A percentile compares a stretch with the other conserved stretches of the same genome.
phyloP scores from a whole-genome alignment of 495 filamentous ascomycete species.

The Hypoxylon rickii region DNA sequence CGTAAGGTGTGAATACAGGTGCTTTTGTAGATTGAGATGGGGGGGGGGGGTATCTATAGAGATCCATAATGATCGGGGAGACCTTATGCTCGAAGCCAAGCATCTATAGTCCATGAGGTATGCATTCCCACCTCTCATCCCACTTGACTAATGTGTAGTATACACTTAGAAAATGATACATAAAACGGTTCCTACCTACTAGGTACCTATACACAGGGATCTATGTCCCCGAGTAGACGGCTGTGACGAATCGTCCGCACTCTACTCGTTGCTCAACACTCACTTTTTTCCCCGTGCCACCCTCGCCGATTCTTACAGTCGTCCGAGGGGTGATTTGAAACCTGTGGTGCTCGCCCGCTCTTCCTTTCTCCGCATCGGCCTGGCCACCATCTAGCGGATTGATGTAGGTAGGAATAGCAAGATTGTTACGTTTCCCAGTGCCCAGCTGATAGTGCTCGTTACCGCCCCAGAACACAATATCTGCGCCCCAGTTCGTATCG shows the following conservation, averaged over 20 bases:
- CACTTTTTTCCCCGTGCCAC: constrained; percentile 66
- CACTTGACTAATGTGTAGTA: constrained; percentile 10
- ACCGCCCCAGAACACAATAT: constrained; percentile 90
- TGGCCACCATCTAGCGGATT: constrained; percentile 66
- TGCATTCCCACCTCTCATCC: constrained; percentile 2
- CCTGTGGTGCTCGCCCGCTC: constrained; percentile 67
- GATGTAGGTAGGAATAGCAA: constrained; percentile 74
- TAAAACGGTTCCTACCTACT: neutral
- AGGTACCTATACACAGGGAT: neutral
- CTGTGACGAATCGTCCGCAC: constrained; percentile 83
- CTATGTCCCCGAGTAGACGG: constrained; percentile 67
- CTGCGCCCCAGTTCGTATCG: constrained; percentile 80
- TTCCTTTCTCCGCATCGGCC: constrained; percentile 51
- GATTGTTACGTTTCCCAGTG: constrained; percentile 84
- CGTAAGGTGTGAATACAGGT: constrained; percentile 2
- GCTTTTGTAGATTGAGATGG: constrained; percentile 29
- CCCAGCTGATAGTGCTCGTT: constrained; percentile 94
- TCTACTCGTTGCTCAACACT: constrained; percentile 86
- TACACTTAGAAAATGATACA: constrained; percentile 14
- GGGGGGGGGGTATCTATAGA: constrained; percentile 35
- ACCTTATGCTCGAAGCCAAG: constrained; percentile 21
- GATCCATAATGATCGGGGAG: constrained; percentile 27
- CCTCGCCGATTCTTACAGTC: constrained; percentile 65
- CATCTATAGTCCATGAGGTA: constrained; percentile 16
- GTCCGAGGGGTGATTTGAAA: constrained; percentile 84